Percentiles rank a stretch among this genome's conserved stretches.
Evolutionary conservation across 169 alveolate species (phyloP).

Genomic region (Plasmodium gonderi): DNA sequence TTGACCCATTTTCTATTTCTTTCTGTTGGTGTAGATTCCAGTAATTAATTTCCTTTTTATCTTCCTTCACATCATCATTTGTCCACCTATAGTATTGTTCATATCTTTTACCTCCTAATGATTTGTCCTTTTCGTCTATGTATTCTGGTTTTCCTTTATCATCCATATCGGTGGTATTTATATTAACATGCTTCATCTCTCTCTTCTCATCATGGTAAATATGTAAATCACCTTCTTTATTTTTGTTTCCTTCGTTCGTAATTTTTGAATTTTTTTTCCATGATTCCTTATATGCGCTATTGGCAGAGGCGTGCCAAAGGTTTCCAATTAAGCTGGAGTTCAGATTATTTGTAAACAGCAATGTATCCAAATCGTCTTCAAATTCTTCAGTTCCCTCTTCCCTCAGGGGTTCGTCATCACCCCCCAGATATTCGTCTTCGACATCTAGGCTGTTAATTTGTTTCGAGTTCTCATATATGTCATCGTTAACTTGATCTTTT

Average conservation of each 20-base stretch:
- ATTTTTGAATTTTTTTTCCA: background rate
- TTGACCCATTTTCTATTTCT: background rate
- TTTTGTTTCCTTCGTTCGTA: background rate
- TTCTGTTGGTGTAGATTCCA: background rate
- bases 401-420: background rate
- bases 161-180: background rate
- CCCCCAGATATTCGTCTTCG: background rate
- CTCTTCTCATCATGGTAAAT: background rate
- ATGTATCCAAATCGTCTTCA: conserved; percentile 62
- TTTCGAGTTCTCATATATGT: background rate
- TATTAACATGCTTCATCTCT: no score
- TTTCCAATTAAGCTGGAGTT: conserved; percentile 70
- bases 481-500: background rate
- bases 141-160: background rate
- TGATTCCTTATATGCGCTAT: conserved; percentile 36
- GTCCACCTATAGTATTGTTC: background rate
- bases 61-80: background rate
- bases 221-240: background rate
- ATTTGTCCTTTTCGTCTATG: background rate
- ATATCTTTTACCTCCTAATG: background rate
- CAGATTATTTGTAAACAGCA: conserved; percentile 43
- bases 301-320: conserved; percentile 74
- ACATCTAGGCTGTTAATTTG: background rate
- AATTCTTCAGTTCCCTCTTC: conserved; percentile 13
- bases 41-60: background rate